phyloP scores from a whole-genome alignment of 345 rosid genomes.

The Bruguiera sexangula region DNA sequence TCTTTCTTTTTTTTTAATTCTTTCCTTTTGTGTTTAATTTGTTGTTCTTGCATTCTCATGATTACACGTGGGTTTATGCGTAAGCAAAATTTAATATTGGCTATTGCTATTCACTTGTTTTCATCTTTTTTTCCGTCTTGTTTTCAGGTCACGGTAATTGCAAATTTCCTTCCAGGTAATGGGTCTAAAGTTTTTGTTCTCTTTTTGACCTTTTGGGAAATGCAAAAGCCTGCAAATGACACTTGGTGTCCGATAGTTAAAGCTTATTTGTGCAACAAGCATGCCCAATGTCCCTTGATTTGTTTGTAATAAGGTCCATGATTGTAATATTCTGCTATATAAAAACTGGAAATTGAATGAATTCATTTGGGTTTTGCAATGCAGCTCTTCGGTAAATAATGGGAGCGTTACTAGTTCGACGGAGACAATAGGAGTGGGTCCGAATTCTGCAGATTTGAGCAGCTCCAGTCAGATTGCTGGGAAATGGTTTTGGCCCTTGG shows the following conservation, averaged over 20 bases:
- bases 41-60: neutral
- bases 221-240: neutral
- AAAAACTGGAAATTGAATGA: neutral
- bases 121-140: neutral
- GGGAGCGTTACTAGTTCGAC: constrained; percentile 39
- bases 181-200: neutral
- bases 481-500: constrained; percentile 30
- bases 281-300: too few species aligned
- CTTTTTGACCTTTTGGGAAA: neutral
- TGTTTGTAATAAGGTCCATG: too few species aligned
- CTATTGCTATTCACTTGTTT: neutral
- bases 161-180: constrained; percentile 75
- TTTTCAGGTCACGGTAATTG: constrained; percentile 67
- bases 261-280: too few species aligned
- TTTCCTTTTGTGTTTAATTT: neutral
- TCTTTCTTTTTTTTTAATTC: neutral
- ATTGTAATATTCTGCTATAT: too few species aligned
- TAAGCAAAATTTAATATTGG: too few species aligned
- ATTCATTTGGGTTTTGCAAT: constrained; percentile 14
- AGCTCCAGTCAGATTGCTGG: constrained; percentile 25
- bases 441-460: constrained; percentile 49
- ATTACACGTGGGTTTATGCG: neutral
- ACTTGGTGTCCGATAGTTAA: too few species aligned
- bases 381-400: constrained; percentile 51
- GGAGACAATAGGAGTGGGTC: constrained; percentile 37